phyloP scores from a whole-genome alignment of 1,284 basidiomycete species.

The Cryptococcus sp. region DNA sequence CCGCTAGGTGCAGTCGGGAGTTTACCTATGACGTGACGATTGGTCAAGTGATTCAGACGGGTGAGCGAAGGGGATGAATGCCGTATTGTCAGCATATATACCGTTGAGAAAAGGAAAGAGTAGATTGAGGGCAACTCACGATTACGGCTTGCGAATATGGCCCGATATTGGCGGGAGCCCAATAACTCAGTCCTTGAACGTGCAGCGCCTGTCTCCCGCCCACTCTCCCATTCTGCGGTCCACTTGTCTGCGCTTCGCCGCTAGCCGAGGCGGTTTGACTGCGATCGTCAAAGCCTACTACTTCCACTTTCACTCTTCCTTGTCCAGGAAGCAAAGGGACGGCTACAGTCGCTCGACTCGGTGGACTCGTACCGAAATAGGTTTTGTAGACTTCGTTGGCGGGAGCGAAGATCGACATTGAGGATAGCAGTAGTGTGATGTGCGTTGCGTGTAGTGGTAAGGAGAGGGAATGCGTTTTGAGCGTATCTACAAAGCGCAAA shows the following conservation, averaged over 20 bases:
- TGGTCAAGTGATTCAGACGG: background rate
- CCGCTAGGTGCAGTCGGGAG: constrained; percentile 79
- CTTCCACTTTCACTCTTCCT: constrained; percentile 68
- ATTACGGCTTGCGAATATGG: constrained; percentile 93
- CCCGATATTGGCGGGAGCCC: constrained; percentile 99
- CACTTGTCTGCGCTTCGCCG: no score
- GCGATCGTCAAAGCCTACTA: constrained; percentile 62
- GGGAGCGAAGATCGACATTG: constrained; percentile 71
- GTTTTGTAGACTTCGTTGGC: constrained; percentile 76
- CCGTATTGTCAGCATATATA: no score
- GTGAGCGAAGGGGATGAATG: background rate
- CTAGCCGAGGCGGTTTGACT: no score
- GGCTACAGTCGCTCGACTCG: constrained; percentile 87
- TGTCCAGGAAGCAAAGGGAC: constrained; percentile 64
- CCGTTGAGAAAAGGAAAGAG: background rate
- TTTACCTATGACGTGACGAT: constrained; percentile 59
- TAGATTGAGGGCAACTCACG: constrained; percentile 56
- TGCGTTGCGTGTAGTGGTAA: constrained; percentile 66
- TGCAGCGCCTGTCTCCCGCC: constrained; percentile 75
- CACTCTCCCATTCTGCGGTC: constrained; percentile 5
- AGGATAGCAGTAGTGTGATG: constrained; percentile 81
- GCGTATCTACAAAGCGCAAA: constrained; percentile 27
- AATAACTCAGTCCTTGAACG: constrained; percentile 93
- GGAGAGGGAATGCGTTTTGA: constrained; percentile 57
- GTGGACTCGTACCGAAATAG: constrained; percentile 88